Evolutionary conservation across 768 basidiomycete species (phyloP).

Genomic region (Amanita rimosa): DNA sequence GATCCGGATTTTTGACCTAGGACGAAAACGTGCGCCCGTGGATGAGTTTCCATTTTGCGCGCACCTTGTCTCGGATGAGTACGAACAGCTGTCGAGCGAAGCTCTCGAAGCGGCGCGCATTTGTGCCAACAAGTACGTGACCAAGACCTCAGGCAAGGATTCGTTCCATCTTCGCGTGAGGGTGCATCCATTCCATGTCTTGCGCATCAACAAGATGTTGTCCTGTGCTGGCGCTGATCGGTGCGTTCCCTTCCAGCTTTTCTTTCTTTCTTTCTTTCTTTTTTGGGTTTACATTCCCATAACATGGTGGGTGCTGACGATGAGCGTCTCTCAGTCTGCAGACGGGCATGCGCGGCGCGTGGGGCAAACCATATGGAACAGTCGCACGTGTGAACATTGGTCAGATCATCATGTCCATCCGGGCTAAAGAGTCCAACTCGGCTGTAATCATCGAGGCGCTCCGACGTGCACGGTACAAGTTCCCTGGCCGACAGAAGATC

Average conservation of each 20-base stretch:
- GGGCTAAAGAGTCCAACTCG: conserved; percentile 82
- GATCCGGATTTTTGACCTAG: conserved; percentile 96
- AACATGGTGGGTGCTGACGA: no score
- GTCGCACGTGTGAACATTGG: conserved; percentile 97
- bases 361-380: conserved; percentile 97
- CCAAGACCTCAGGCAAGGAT: conserved; percentile 96
- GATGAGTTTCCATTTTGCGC: conserved; percentile 98
- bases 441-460: conserved; percentile 93
- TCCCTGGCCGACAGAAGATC: conserved; percentile 97
- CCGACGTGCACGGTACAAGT: conserved; percentile 97
- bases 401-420: conserved; percentile 81
- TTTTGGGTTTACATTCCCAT: no score
- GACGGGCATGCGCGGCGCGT: conserved; percentile 98
- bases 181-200: conserved; percentile 96
- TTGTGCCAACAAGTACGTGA: conserved; percentile 99
- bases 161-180: conserved; percentile 98
- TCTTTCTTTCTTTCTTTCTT: neutral
- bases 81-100: conserved; percentile 92
- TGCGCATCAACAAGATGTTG: conserved; percentile 99
- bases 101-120: conserved; percentile 98
- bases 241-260: conserved; percentile 25
- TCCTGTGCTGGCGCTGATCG: conserved; percentile 98
- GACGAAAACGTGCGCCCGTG: conserved; percentile 90
- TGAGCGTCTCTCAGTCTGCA: conserved; percentile 41
- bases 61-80: conserved; percentile 96